Percentiles rank a stretch among this genome's conserved stretches.
These are phyloP conservation scores for Tremellales sp. DNA, from an alignment of 1,284 basidiomycete genomes.

Conservation along the genomic window DNA sequence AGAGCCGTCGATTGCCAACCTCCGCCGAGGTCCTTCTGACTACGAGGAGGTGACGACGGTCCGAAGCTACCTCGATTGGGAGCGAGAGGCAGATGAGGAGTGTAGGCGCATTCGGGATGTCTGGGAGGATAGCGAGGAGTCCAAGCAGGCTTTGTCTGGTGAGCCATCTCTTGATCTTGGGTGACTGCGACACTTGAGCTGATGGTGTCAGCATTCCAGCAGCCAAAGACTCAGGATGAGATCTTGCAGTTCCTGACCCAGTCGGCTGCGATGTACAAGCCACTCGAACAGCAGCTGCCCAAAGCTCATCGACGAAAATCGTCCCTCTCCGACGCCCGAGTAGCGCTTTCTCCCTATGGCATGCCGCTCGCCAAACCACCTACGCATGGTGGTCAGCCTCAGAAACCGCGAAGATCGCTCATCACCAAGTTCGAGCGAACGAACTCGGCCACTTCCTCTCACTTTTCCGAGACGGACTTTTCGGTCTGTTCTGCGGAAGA, in stretches of 20 bases:
- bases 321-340: slow-evolving; percentile 22
- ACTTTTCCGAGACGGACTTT: background rate
- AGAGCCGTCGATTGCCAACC: slow-evolving; percentile 32
- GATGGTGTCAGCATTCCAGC: slow-evolving; percentile 19
- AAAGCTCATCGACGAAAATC: slow-evolving; percentile 26
- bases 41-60: slow-evolving; percentile 6
- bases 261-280: slow-evolving; percentile 30
- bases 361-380: slow-evolving; percentile 20
- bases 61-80: slow-evolving; percentile 26
- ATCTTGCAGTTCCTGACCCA: slow-evolving; percentile 37
- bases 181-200: background rate
- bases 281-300: slow-evolving; percentile 17
- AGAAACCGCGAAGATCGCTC: slow-evolving; percentile 23
- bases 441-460: background rate
- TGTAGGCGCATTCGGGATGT: slow-evolving; percentile 17
- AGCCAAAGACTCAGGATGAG: slow-evolving; percentile 21
- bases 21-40: slow-evolving; percentile 8
- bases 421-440: slow-evolving; percentile 32
- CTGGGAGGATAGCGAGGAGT: slow-evolving; percentile 27
- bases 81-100: slow-evolving; percentile 31
- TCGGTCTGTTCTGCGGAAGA: background rate
- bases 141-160: slow-evolving; percentile 18
- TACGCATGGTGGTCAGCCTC: background rate
- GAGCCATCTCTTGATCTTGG: background rate
- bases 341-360: slow-evolving; percentile 27